These are phyloP conservation scores for Phytophthora syringae DNA, from an alignment of 352 stramenopile species.

Conservation along the genomic window DNA sequence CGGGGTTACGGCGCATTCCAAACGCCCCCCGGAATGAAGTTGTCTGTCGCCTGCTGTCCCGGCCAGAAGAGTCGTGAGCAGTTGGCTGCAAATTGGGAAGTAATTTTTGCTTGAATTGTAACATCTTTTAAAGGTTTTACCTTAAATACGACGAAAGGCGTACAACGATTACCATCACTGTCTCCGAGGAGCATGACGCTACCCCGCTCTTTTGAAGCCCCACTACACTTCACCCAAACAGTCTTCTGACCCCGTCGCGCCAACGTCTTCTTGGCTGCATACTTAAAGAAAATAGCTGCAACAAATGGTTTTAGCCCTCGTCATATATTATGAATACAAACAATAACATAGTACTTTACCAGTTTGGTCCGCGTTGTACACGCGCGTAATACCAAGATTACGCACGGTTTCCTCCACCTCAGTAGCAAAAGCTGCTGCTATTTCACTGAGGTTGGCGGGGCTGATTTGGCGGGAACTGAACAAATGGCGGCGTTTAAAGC, in stretches of 20 bases:
- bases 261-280: background rate
- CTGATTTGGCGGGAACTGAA: background rate
- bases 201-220: background rate
- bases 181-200: conserved; percentile 8
- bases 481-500: too few relatives aligned
- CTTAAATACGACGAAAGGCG: conserved; percentile 9
- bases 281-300: too few relatives aligned
- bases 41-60: too few relatives aligned
- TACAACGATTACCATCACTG: background rate
- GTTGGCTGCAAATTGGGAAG: too few relatives aligned
- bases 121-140: background rate
- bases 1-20: too few relatives aligned
- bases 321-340: background rate
- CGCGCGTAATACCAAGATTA: background rate
- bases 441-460: background rate
- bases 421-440: background rate
- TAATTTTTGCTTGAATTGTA: background rate
- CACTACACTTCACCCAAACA: conserved; percentile 1
- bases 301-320: background rate
- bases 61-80: too few relatives aligned
- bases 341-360: background rate
- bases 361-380: background rate
- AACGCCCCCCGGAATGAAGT: too few relatives aligned
- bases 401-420: background rate
- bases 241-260: background rate